A percentile compares a stretch with the other conserved stretches of the same genome.
These are phyloP conservation scores for Thymus quinquecostatus DNA, from an alignment of 257 asterid genomes.

Conservation along the genomic window DNA sequence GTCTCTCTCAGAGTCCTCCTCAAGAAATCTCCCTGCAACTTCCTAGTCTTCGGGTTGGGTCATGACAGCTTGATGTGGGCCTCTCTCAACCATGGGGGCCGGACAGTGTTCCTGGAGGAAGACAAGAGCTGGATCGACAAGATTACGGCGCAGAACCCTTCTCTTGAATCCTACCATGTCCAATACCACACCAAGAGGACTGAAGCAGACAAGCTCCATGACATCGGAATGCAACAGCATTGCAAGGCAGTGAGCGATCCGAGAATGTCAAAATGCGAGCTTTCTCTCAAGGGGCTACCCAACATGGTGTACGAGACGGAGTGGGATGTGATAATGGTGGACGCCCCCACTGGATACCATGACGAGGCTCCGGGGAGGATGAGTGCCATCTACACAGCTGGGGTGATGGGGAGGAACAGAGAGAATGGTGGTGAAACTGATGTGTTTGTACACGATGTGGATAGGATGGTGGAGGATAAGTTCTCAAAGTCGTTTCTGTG, in stretches of 20 bases:
- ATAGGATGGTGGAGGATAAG: slow-evolving; percentile 65
- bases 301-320: slow-evolving; percentile 54
- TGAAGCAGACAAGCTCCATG: slow-evolving; percentile 69
- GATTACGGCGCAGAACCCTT: slow-evolving; percentile 48
- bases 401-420: slow-evolving; percentile 74
- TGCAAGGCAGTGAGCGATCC: slow-evolving; percentile 65
- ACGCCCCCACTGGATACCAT: slow-evolving; percentile 82
- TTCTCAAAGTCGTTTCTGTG: slow-evolving; percentile 71
- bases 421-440: slow-evolving; percentile 74
- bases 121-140: slow-evolving; percentile 70
- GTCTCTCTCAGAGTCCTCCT: slow-evolving; percentile 62
- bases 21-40: slow-evolving; percentile 71
- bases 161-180: slow-evolving; percentile 66
- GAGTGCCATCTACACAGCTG: slow-evolving; percentile 82
- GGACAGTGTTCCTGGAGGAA: slow-evolving; percentile 44
- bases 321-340: slow-evolving; percentile 91
- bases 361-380: slow-evolving; percentile 83
- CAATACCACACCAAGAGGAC: slow-evolving; percentile 61
- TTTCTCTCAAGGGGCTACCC: slow-evolving; percentile 63
- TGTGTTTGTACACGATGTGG: slow-evolving; percentile 88
- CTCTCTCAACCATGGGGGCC: too few relatives aligned
- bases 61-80: slow-evolving; percentile 81
- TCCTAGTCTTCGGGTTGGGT: slow-evolving; percentile 77
- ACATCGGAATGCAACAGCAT: slow-evolving; percentile 43
- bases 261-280: slow-evolving; percentile 60